Percentiles rank a stretch among this genome's conserved stretches.
These are phyloP conservation scores for Aurantiochytrium sp. DNA, from an alignment of 108 stramenopile genomes.

Conservation along the genomic window DNA sequence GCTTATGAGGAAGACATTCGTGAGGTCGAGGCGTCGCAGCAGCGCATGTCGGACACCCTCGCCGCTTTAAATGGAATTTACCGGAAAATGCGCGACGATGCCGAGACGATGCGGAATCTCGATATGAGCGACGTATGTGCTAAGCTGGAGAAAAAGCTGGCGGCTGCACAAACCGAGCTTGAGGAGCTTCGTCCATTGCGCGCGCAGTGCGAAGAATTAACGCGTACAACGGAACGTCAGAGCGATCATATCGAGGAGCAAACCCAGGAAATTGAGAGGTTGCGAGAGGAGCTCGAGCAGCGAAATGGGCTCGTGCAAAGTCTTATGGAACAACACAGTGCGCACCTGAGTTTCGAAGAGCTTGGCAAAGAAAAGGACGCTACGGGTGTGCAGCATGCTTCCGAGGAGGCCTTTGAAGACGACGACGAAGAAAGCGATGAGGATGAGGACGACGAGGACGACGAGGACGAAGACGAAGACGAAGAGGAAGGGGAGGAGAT, in stretches of 20 bases:
- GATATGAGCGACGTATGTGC: constrained; percentile 25
- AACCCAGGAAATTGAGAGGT: constrained; percentile 9
- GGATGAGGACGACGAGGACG: neutral
- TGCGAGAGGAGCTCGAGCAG: neutral
- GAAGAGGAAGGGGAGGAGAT: neutral
- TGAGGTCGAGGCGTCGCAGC: constrained; percentile 26
- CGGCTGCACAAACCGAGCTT: constrained; percentile 21
- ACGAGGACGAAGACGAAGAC: neutral
- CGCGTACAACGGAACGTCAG: constrained; percentile 15
- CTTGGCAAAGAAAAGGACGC: neutral
- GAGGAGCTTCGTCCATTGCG: constrained; percentile 17
- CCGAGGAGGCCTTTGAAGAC: constrained; percentile 13
- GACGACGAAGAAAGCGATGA: constrained; percentile 14
- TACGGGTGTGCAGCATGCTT: constrained; percentile 29
- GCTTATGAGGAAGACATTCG: neutral
- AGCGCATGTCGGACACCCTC: constrained; percentile 48
- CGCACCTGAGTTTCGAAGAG: constrained; percentile 19
- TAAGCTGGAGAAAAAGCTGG: constrained; percentile 28
- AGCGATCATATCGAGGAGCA: neutral
- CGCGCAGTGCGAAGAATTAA: constrained; percentile 15
- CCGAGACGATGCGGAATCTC: constrained; percentile 27
- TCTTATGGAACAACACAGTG: constrained; percentile 34
- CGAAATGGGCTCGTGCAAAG: constrained; percentile 17
- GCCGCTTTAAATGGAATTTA: constrained; percentile 50
- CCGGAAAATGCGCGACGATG: constrained; percentile 42